Conservation (phyloP, 306 rosid species). For the Potentilla sterilis region DNA sequence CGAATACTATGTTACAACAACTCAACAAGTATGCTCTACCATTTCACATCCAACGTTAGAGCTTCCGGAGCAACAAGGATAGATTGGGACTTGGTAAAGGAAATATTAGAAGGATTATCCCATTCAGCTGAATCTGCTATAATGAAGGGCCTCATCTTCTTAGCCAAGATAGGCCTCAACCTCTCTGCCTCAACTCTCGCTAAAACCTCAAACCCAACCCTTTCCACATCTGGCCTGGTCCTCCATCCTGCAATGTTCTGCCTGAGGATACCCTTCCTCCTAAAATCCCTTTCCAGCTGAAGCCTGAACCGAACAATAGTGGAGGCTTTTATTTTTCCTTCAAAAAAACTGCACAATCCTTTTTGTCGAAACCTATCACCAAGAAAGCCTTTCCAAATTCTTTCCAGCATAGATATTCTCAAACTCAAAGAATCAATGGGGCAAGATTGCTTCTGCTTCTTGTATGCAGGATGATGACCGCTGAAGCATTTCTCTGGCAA, state of each 20-base stretch:
- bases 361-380: slow-evolving; percentile 46
- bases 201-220: slow-evolving; percentile 61
- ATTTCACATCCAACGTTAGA: slow-evolving; percentile 81
- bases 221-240: slow-evolving; percentile 55
- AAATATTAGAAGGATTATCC: slow-evolving; percentile 57
- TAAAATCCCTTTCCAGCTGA: slow-evolving; percentile 55
- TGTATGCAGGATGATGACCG: slow-evolving; percentile 28
- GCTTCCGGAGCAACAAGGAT: slow-evolving; percentile 75
- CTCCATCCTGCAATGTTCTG: slow-evolving; percentile 60
- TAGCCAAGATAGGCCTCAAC: slow-evolving; percentile 50
- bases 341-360: slow-evolving; percentile 42
- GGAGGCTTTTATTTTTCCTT: slow-evolving; percentile 67
- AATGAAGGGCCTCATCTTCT: slow-evolving; percentile 55
- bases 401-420: slow-evolving; percentile 53
- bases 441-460: slow-evolving; percentile 33
- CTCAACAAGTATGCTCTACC: slow-evolving; percentile 51
- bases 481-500: slow-evolving; percentile 77
- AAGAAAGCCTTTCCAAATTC: slow-evolving; percentile 51
- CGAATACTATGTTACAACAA: slow-evolving; percentile 22
- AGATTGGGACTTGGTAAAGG: slow-evolving; percentile 66
- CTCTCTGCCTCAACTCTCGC: slow-evolving; percentile 54
- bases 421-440: slow-evolving; percentile 57
- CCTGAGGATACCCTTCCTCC: slow-evolving; percentile 29
- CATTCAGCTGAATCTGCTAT: slow-evolving; percentile 63
- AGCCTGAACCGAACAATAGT: slow-evolving; percentile 51